phyloP scores from a whole-genome alignment of 129 eudicot genomes.

The Centella asiatica region DNA sequence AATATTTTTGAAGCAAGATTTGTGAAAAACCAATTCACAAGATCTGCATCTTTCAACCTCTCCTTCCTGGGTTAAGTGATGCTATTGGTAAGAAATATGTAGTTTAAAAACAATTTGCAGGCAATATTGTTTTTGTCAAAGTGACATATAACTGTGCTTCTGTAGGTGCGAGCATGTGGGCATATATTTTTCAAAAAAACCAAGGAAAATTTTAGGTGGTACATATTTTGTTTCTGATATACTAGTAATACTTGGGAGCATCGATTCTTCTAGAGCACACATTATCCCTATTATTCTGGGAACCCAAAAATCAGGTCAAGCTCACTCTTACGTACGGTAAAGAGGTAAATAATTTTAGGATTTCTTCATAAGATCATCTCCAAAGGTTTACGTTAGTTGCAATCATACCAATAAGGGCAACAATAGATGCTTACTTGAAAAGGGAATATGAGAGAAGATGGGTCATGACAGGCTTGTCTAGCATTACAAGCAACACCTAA shows the following conservation, averaged over 20 bases:
- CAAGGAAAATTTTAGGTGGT: background rate
- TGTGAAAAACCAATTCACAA: constrained; percentile 70
- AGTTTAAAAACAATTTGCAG: constrained; percentile 3
- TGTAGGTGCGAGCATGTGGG: no score
- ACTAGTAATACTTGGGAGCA: constrained; percentile 6
- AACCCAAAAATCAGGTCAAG: background rate
- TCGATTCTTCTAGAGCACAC: background rate
- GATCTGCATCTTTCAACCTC: constrained; percentile 73
- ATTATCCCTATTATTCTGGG: background rate
- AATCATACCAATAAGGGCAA: background rate
- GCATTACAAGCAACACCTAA: constrained; percentile 84
- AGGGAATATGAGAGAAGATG: constrained; percentile 90
- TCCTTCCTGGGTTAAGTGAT: constrained; percentile 56
- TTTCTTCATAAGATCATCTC: background rate
- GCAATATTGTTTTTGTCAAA: background rate
- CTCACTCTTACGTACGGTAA: background rate
- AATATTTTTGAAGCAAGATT: constrained; percentile 52
- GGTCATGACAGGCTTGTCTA: constrained; percentile 80
- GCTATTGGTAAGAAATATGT: background rate
- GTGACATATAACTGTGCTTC: background rate
- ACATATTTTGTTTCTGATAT: background rate
- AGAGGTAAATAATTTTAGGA: no score
- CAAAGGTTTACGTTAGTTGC: background rate
- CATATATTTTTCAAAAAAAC: no score
- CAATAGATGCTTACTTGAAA: constrained; percentile 56